phyloP scores from a whole-genome alignment of 2,329 filamentous ascomycete genomes.

The Talaromyces sp. region DNA sequence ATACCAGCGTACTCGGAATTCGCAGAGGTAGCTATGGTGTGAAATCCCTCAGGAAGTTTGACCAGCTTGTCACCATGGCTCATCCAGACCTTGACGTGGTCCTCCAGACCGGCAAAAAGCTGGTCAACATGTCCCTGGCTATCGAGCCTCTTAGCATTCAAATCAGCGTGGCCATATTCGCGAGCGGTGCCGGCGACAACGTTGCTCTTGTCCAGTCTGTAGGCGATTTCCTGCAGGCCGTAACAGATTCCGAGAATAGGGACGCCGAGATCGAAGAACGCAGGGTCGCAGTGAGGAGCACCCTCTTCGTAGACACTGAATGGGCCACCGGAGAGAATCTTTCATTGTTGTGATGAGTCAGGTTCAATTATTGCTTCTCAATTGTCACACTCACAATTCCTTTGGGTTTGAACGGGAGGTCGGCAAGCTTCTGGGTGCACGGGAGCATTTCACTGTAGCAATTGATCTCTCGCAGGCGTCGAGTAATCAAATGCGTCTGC shows the following conservation, averaged over 20 bases:
- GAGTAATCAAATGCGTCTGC: slow-evolving; percentile 68
- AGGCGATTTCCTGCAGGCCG: slow-evolving; percentile 66
- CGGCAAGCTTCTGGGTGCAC: slow-evolving; percentile 58
- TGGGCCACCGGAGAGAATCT: slow-evolving; percentile 69
- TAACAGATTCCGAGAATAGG: slow-evolving; percentile 39
- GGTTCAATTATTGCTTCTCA: not conserved
- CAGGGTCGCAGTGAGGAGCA: slow-evolving; percentile 67
- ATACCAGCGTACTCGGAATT: slow-evolving; percentile 76
- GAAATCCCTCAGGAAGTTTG: slow-evolving; percentile 65
- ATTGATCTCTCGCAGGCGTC: slow-evolving; percentile 70
- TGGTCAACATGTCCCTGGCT: slow-evolving; percentile 9
- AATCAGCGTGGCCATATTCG: slow-evolving; percentile 60
- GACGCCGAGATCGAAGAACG: slow-evolving; percentile 63
- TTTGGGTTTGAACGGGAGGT: slow-evolving; percentile 72
- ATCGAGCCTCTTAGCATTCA: slow-evolving; percentile 28
- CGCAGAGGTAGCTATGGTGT: slow-evolving; percentile 64
- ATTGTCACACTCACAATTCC: slow-evolving; percentile 49
- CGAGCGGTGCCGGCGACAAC: slow-evolving; percentile 56
- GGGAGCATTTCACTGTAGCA: slow-evolving; percentile 85
- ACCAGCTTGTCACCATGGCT: slow-evolving; percentile 82
- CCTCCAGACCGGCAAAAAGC: slow-evolving; percentile 7
- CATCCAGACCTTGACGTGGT: slow-evolving; percentile 60
- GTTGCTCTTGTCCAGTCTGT: slow-evolving; percentile 57
- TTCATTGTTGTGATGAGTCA: slow-evolving; percentile 56
- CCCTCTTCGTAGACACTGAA: slow-evolving; percentile 77